Evolutionary conservation across 805 yeast genomes (phyloP), one percentile per base, ranked within the genome.

Genomic region (Myxozyma sirexii): DNA sequence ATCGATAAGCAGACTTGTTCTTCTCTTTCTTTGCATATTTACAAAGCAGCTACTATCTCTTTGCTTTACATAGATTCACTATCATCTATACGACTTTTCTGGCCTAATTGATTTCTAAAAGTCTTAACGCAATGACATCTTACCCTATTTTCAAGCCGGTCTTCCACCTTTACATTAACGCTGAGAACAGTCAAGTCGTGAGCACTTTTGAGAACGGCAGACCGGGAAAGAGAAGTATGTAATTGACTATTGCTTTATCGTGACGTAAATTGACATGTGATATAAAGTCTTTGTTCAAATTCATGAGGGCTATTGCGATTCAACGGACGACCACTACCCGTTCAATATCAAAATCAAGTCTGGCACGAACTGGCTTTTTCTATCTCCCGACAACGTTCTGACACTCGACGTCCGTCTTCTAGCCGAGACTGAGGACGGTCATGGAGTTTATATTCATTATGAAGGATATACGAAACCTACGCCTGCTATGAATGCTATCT

Each of bases 131-230:
- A 19, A 56, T 56, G 59, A 4, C 59, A 10, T 44, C 49, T 27
- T 59, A 38, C 43, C 65, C 65, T n/a, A 56, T 59, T 17, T 62
- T 62, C 48, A 62, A 62, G 45, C 65, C 66, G 12, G 65, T 54
- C 15, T 62, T 62, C 56, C 64, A 54, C 38, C 59, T 62, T 6
- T 61, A 59, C 38, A 57, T 61, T 53, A 59, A 59, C 27, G 63
- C 64, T 15, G 62, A 60, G 46, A 61, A 61, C 54, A 54, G 57
- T 38, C 64, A 61, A 51, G 23, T 51, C 37, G 64, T 61, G 37
- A 57, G 62, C 57, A 53, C 59, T 15, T 58, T 45, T 51, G 56
- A 55, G 47, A 54, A 39, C 49, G 65, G 61, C 38, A 31, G 59
- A 3, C 56, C 56, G 26, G 59, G 58, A 19, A 58, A 58, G 58